Conservation (phyloP, 805 yeast genomes). For the Yarrowia sp. region DNA sequence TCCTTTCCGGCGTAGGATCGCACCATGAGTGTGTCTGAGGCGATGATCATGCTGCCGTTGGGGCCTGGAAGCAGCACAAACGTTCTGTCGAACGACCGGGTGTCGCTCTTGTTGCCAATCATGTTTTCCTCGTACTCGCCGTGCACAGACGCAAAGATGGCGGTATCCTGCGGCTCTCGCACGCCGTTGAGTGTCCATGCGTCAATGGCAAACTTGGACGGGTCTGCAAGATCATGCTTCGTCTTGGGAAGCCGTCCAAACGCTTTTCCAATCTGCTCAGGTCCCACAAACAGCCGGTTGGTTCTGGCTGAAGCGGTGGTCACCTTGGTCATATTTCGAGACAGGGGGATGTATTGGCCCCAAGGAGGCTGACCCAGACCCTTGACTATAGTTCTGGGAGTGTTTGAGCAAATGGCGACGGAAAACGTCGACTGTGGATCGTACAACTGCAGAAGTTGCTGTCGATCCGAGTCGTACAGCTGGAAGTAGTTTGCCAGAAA, state of each 20-base stretch:
- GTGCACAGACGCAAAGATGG: constrained; percentile 79
- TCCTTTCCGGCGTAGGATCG: constrained; percentile 63
- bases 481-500: constrained; percentile 78
- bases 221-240: constrained; percentile 71
- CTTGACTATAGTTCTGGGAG: constrained; percentile 57
- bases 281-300: constrained; percentile 71
- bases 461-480: constrained; percentile 81
- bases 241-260: constrained; percentile 80
- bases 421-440: constrained; percentile 88
- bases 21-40: constrained; percentile 79
- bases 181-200: constrained; percentile 57
- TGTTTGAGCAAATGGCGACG: constrained; percentile 72
- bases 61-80: constrained; percentile 76
- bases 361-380: constrained; percentile 41
- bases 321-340: constrained; percentile 77
- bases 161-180: constrained; percentile 72
- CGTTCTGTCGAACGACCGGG: constrained; percentile 83
- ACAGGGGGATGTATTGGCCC: constrained; percentile 64
- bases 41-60: constrained; percentile 76
- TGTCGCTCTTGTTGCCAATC: constrained; percentile 44
- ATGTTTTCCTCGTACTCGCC: constrained; percentile 78
- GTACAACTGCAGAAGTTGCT: constrained; percentile 73
- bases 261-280: constrained; percentile 63
- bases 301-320: constrained; percentile 58
- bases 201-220: constrained; percentile 77